Evolutionary conservation across 1,139 yeast genomes (phyloP).

Genomic region (Eremothecium cymbalariae): DNA sequence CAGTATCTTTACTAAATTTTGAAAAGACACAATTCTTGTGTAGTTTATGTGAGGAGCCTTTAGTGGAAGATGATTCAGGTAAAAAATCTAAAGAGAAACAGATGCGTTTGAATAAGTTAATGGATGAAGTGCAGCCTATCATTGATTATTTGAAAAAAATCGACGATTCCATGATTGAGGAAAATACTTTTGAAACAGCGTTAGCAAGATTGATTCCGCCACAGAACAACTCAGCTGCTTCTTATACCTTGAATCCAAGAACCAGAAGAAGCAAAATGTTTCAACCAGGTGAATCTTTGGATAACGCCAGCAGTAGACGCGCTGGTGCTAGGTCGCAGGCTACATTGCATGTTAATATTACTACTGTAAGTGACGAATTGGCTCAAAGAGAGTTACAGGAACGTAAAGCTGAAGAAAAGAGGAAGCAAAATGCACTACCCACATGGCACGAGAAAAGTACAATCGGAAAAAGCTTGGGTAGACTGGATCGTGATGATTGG

Average conservation of each 20-base stretch:
- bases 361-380: constrained; percentile 76
- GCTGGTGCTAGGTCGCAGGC: constrained; percentile 42
- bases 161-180: constrained; percentile 79
- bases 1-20: constrained; percentile 68
- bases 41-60: constrained; percentile 66
- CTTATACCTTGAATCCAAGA: constrained; percentile 47
- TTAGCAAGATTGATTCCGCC: constrained; percentile 78
- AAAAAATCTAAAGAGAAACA: constrained; percentile 77
- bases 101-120: constrained; percentile 70
- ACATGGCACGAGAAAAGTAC: constrained; percentile 93
- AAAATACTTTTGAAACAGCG: constrained; percentile 78
- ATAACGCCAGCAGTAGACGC: constrained; percentile 33
- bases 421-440: constrained; percentile 91
- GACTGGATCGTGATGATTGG: constrained; percentile 39
- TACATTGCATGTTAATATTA: constrained; percentile 81
- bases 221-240: constrained; percentile 57
- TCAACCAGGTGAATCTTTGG: constrained; percentile 33
- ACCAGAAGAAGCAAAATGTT: constrained; percentile 36
- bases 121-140: constrained; percentile 85
- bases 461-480: constrained; percentile 60
- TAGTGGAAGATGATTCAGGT: constrained; percentile 83
- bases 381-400: constrained; percentile 57
- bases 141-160: constrained; percentile 75
- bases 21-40: constrained; percentile 78
- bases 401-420: constrained; percentile 62